Base-by-base conservation (phyloP, 768 basidiomycete genomes). In the Mycena galericulata region DNA sequence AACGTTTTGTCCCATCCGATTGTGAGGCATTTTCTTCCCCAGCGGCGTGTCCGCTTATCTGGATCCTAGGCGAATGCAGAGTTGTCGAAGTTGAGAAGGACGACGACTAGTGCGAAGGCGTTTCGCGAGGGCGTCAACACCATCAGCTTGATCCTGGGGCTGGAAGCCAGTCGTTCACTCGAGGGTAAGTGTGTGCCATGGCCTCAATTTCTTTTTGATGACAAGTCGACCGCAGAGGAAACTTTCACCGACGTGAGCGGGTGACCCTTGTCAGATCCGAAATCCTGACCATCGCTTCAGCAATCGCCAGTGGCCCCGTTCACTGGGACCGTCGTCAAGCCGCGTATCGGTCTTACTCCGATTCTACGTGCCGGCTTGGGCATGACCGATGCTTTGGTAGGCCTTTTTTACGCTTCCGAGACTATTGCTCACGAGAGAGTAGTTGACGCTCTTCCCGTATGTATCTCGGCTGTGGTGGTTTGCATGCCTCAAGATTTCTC, bases 341-440 rank as follows among this genome's bases (percentile, higher is more conserved):
- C 92, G 10, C 86, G 88, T 50, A 87, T 99, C 59, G 97, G 95
- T 6, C 80, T 99, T 60, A 91, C 94, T 3, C 97, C 97, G 43
- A 95, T 99, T 73, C 84, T 99, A 62, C 90, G 97, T 41, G 97
- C 97, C 32, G 97, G 97, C 7, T 81, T 97, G 69, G 95, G 96
- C 20, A 97, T 99, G 95, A 88, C 92, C 1, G 95, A 97, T 73
- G 94, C 93, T 24, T 79, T 98, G 75, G 86, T 87, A 69, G 50
- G 80, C 72, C 38, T 38, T 20, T 32, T 53, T 63, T 50, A 32
- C 36, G 47, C 61, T 59, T 57, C 32, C 2, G 60, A 57, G 22
- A 18, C 11, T 34, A 17, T 40, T 61, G 32, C 68, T 67, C 43
- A 67, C 55, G 12, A 30, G 56, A 22, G 27, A 43, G 11, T 53